Evolutionary conservation across 108 stramenopile genomes (phyloP).

Genomic region (Chaetoceros muelleri): DNA sequence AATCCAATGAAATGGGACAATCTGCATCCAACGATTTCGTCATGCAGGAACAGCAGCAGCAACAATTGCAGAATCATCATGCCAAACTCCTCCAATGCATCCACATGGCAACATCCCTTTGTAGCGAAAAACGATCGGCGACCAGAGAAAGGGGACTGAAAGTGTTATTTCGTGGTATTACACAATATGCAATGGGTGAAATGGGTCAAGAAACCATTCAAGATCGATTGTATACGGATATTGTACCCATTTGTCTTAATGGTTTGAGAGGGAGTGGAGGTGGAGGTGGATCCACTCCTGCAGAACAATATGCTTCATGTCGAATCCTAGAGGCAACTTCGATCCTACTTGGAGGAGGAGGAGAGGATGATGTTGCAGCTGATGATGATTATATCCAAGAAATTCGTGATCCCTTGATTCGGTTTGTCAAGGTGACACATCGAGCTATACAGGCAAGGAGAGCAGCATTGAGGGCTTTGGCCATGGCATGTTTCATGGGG

Average conservation of each 20-base stretch:
- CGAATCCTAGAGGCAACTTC: constrained; percentile 62
- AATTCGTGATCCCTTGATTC: constrained; percentile 30
- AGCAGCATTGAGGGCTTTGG: constrained; percentile 59
- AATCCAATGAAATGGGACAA: too few relatives aligned
- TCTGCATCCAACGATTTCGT: too few relatives aligned
- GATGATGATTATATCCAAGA: constrained; percentile 41
- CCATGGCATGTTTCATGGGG: constrained; percentile 60
- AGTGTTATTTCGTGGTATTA: constrained; percentile 45
- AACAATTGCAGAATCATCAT: constrained; percentile 16
- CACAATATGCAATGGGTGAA: constrained; percentile 46
- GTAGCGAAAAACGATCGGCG: constrained; percentile 49
- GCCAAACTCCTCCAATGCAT: constrained; percentile 15
- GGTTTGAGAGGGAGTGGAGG: constrained; percentile 17
- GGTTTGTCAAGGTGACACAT: constrained; percentile 41
- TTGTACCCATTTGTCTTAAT: constrained; percentile 21
- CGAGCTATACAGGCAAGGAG: constrained; percentile 49
- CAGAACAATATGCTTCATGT: constrained; percentile 82
- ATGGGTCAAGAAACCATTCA: constrained; percentile 22
- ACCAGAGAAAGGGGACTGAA: constrained; percentile 44
- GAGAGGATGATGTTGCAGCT: too few relatives aligned
- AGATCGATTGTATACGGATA: constrained; percentile 2
- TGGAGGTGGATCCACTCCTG: constrained; percentile 29
- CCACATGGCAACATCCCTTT: constrained; percentile 18
- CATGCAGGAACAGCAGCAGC: constrained; percentile 2
- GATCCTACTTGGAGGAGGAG: constrained; percentile 37